A percentile compares a stretch with the other conserved stretches of the same genome.
Evolutionary conservation across 441 rosid genomes (phyloP).

Genomic region (Metrosideros polymorpha): DNA sequence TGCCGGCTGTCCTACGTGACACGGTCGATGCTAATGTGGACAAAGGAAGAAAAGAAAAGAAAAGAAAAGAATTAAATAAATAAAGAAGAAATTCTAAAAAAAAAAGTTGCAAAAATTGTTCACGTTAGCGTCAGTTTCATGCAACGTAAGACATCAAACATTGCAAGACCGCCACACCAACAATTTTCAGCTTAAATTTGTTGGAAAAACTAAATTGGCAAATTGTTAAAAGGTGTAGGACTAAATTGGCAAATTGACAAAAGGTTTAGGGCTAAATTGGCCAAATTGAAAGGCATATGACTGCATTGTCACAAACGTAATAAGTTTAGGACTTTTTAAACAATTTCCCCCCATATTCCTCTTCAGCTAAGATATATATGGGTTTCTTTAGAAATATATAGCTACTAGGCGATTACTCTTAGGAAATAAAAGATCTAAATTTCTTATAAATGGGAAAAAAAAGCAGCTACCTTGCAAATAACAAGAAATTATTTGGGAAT

Average conservation of each 20-base stretch:
- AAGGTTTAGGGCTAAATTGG: not conserved
- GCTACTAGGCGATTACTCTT: not conserved
- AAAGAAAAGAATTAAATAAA: too few species aligned
- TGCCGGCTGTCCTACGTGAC: too few species aligned
- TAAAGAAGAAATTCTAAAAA: too few species aligned
- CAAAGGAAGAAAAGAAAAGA: too few species aligned
- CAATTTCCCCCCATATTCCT: not conserved
- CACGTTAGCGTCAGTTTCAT: too few species aligned
- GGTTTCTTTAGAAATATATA: not conserved
- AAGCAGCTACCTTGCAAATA: not conserved
- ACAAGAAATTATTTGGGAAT: not conserved
- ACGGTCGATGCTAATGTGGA: fast-evolving
- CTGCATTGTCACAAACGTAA: not conserved
- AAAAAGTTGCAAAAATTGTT: too few species aligned
- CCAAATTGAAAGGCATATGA: not conserved
- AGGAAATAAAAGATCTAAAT: not conserved
- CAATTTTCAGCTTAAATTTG: not conserved
- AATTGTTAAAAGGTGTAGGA: not conserved
- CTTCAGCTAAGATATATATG: not conserved
- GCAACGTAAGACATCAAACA: too few species aligned
- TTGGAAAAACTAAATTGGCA: not conserved
- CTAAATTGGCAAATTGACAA: not conserved
- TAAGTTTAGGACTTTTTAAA: fast-evolving
- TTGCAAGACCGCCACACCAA: too few species aligned
- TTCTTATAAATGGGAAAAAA: not conserved